Base-by-base conservation (phyloP, 257 asterid genomes). In the Ocimum tenuiflorum region DNA sequence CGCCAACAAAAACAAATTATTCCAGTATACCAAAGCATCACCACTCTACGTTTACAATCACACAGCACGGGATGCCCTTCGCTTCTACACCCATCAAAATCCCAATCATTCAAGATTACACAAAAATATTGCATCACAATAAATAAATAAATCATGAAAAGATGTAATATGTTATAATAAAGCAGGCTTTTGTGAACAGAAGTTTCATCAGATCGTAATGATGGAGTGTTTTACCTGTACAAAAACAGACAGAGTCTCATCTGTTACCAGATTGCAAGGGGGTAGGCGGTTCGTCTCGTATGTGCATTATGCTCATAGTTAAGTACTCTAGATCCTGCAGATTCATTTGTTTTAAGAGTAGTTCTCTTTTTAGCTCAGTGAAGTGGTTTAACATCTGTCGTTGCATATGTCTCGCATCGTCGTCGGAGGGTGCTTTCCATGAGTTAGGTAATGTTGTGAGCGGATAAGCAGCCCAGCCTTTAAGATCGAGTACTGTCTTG, bases 401-500 rank as follows among this genome's bases (percentile, higher is more conserved):
- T 41, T 74, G 72, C 59, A 60, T 47, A 61, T 54, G 19, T 43
- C 71, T 36, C 65, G 49, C 80, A 65, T 76, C 78, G 60, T 58
- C 64, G 8, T 54, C 55, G 1, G 47, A 50, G 19, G 73, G 27
- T 31, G 18, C 53, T 57, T 67, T 36, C 1, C 71, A 33, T 8
- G 73, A 39, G 23, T 63, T 47, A 14, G 77, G 58, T 33, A 57
- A 62, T 63, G 67, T 35, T 19, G 66, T 6, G 52, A 65, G 45
- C 67, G 69, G 15, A 60, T 38, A 31, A 49, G 85, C 88, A 18
- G 82, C 70, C 85, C 87, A 74, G 57, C 45, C 52, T 45, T 51
- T 72, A 58, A 20, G 53, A 68, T 78, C 62, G 39, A 77, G 47
- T 9, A 43, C 67, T 35, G 67, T 22, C 31, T 9, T 41, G 68